Evolutionary conservation across 352 stramenopile genomes (phyloP).

Genomic region (Sclerospora graminicola): DNA sequence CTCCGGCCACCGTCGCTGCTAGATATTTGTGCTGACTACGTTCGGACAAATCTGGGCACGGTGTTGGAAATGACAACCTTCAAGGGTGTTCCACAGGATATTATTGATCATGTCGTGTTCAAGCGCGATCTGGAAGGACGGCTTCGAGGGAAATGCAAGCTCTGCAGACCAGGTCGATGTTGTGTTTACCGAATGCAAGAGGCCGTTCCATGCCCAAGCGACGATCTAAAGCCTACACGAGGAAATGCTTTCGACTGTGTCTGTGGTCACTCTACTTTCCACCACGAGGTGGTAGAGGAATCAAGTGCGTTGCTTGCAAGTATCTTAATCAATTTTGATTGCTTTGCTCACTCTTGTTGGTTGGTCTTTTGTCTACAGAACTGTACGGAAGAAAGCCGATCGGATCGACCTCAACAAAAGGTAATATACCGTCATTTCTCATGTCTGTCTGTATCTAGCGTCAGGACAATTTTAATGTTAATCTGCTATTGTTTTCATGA

Average conservation of each 20-base stretch:
- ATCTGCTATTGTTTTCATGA: conserved; percentile 1
- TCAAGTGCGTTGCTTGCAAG: conserved; percentile 32
- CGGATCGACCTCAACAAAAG: conserved; percentile 56
- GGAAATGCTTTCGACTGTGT: conserved; percentile 34
- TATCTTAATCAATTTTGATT: background rate
- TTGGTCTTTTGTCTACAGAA: conserved; percentile 18
- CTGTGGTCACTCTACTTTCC: conserved; percentile 63
- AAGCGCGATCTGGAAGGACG: conserved; percentile 51
- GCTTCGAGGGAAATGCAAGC: conserved; percentile 64
- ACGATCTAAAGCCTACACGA: conserved; percentile 20
- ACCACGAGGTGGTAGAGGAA: conserved; percentile 71
- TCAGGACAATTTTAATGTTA: background rate
- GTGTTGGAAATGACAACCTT: conserved; percentile 64
- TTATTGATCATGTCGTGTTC: conserved; percentile 74
- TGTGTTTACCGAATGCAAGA: conserved; percentile 54
- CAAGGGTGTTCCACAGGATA: conserved; percentile 60
- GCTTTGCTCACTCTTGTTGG: conserved; percentile 6
- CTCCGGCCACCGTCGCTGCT: conserved; percentile 59
- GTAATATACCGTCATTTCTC: conserved; percentile 5
- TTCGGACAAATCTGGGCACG: conserved; percentile 52
- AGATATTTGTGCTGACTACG: conserved; percentile 62
- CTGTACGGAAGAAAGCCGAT: conserved; percentile 53
- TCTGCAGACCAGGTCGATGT: conserved; percentile 57
- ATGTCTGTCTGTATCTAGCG: too few species aligned
- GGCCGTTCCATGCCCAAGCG: conserved; percentile 13